A percentile compares a stretch with the other conserved stretches of the same genome.
These are phyloP conservation scores for Marasmius sp. DNA, from an alignment of 1,284 basidiomycete species.

Conservation along the genomic window DNA sequence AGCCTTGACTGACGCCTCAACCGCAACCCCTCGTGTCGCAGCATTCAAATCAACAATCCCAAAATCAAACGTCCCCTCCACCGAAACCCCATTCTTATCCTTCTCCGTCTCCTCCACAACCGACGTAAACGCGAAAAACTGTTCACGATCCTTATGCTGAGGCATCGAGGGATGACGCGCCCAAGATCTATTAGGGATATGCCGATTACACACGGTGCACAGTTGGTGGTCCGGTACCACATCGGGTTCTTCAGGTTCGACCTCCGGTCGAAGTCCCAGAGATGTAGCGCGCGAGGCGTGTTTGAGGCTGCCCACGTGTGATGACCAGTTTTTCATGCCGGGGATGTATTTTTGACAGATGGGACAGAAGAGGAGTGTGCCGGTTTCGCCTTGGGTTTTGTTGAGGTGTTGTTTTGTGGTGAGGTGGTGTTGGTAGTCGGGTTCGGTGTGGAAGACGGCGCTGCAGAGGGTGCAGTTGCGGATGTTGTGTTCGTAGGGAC, in stretches of 20 bases:
- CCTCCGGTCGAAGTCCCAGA: slow-evolving; percentile 14
- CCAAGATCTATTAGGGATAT: slow-evolving; percentile 32
- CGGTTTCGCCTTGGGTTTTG: slow-evolving; percentile 18
- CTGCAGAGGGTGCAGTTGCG: slow-evolving; percentile 37
- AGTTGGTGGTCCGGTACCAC: slow-evolving; percentile 26
- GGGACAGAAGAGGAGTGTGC: slow-evolving; percentile 4
- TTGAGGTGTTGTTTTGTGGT: slow-evolving; percentile 23
- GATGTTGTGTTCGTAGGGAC: slow-evolving; percentile 35
- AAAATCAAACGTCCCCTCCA: slow-evolving; percentile 40
- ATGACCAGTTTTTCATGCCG: slow-evolving; percentile 6
- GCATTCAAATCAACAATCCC: slow-evolving; percentile 32
- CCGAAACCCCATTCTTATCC: slow-evolving; percentile 41
- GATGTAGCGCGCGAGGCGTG: slow-evolving; percentile 10
- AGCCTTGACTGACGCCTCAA: background rate
- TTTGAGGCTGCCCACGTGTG: slow-evolving; percentile 8
- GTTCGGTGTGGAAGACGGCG: slow-evolving; percentile 26
- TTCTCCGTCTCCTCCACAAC: background rate
- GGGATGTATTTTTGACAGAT: slow-evolving; percentile 8
- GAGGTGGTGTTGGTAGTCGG: slow-evolving; percentile 28
- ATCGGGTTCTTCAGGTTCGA: slow-evolving; percentile 30
- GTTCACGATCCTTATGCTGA: slow-evolving; percentile 27
- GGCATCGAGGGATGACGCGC: slow-evolving; percentile 25
- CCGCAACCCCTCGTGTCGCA: slow-evolving; percentile 6
- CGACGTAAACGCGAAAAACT: slow-evolving; percentile 6
- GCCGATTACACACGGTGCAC: slow-evolving; percentile 40